Evolutionary conservation across 2,329 filamentous ascomycete genomes (phyloP), one percentile per base, ranked within the genome.

Genomic region (Ophiostoma perfectum): DNA sequence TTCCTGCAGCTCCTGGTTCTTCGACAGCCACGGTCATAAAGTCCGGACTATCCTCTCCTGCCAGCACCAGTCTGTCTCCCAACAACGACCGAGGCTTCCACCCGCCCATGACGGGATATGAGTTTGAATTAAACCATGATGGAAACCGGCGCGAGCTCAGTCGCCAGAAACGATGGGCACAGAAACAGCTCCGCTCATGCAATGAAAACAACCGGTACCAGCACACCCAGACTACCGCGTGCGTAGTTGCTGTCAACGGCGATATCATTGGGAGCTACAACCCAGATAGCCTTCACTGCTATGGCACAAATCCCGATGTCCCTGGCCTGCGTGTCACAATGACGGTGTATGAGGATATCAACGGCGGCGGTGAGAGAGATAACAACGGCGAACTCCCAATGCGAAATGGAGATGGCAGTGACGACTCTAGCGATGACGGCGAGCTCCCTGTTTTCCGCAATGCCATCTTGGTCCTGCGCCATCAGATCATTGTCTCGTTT

Each of bases 171-270:
- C 9, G 36, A 16, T 73, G 72, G 72, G 72, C 72, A 0, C 68
- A 55, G 4, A 12, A 16, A 7, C 72, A 73, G 68, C 68, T 73
- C 41, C 49, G 58, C 14, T 70, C 72, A 18, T 73, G 72, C 72
- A 73, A 72, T 18, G 72, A 73, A 63, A 73, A 72, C 67, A 69
- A 69, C 41, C 69, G 70, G 0, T 73, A 69, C 58, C 67, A 69
- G 27, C 69, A 67, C 67, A 73, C 72, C 41, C 72, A 73, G 67
- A 73, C 72, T 16, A 73, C 72, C 18, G 72, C 67, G 4, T 72
- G 71, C 60, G 67, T 73, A 5, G 69, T 66, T 11, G 72, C 72
- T 18, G 64, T 72, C 58, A 73, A 73, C 66, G 72, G 72, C 0
- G n/a, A 39, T 27, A 68, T 73, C 41, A 42, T 72, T 12, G 71